Percentiles rank a stretch among this genome's conserved stretches.
Evolutionary conservation across 2,329 filamentous ascomycete genomes (phyloP).

Genomic region (Penicillium polonicum): DNA sequence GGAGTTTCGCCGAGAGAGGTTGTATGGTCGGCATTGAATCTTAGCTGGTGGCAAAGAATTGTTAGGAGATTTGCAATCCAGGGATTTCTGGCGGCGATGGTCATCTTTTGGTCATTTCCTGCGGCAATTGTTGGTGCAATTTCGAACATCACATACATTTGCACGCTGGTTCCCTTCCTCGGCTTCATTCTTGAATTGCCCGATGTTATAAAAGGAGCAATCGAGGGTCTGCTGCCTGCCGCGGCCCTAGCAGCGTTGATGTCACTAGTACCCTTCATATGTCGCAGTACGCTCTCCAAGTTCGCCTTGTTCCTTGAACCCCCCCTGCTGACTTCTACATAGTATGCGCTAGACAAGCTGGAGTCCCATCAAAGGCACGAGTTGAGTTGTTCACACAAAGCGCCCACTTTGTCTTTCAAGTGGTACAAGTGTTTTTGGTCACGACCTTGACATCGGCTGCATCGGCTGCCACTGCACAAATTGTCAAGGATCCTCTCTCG

Average conservation of each 20-base stretch:
- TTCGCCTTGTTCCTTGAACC: neutral
- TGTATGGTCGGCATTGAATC: constrained; percentile 80
- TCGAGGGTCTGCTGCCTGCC: constrained; percentile 80
- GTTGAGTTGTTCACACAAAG: constrained; percentile 89
- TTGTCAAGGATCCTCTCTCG: constrained; percentile 63
- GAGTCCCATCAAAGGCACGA: constrained; percentile 73
- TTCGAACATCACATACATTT: constrained; percentile 75
- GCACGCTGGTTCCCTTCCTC: constrained; percentile 57
- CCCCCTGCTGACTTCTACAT: constrained; percentile 6
- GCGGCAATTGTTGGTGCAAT: constrained; percentile 80
- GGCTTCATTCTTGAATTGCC: constrained; percentile 74
- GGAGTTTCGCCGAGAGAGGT: constrained; percentile 80
- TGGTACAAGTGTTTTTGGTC: constrained; percentile 88
- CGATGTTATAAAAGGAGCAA: constrained; percentile 66
- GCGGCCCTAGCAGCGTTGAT: constrained; percentile 78
- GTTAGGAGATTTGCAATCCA: constrained; percentile 67
- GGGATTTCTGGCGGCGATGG: constrained; percentile 69
- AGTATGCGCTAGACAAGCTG: constrained; percentile 75
- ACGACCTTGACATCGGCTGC: constrained; percentile 81
- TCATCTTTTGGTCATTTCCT: constrained; percentile 82
- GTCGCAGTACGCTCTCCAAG: constrained; percentile 59
- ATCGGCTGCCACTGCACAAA: constrained; percentile 64
- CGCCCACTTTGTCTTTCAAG: constrained; percentile 70
- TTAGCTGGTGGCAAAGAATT: constrained; percentile 81
- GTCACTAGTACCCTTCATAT: constrained; percentile 79